phyloP scores from a whole-genome alignment of 2,329 filamentous ascomycete species.

The Dichotomopilus funicola region DNA sequence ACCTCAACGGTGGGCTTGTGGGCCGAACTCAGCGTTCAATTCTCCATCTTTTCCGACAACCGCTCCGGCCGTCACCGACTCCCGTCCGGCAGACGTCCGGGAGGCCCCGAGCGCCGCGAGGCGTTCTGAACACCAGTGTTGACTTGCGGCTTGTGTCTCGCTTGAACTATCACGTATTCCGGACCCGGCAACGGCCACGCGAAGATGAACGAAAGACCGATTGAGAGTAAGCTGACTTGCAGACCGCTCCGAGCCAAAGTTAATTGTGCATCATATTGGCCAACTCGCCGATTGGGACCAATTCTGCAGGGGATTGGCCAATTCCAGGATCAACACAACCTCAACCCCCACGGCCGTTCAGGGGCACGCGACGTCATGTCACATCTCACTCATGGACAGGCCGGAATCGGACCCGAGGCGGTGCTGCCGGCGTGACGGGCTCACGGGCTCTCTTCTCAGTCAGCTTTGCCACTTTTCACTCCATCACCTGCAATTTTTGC shows the following conservation, averaged over 20 bases:
- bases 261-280: neutral
- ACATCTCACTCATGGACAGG: neutral
- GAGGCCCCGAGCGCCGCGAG: neutral
- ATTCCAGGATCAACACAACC: constrained; percentile 1
- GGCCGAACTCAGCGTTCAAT: too few species aligned
- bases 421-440: too few species aligned
- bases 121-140: neutral
- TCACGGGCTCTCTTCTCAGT: too few species aligned
- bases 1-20: too few species aligned
- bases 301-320: constrained; percentile 1
- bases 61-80: constrained; percentile 8
- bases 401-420: neutral
- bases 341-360: constrained; percentile 5
- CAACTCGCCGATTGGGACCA: neutral
- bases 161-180: neutral
- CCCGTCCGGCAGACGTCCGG: constrained; percentile 8
- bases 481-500: too few species aligned
- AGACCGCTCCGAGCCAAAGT: neutral
- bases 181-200: neutral
- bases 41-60: neutral
- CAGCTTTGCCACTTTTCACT: too few species aligned
- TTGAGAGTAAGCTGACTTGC: neutral
- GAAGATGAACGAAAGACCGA: neutral
- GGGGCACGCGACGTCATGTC: constrained; percentile 9
- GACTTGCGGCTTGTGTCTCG: neutral